Conservation (phyloP, 2,329 filamentous ascomycete species). For the Escovopsis sp. region DNA sequence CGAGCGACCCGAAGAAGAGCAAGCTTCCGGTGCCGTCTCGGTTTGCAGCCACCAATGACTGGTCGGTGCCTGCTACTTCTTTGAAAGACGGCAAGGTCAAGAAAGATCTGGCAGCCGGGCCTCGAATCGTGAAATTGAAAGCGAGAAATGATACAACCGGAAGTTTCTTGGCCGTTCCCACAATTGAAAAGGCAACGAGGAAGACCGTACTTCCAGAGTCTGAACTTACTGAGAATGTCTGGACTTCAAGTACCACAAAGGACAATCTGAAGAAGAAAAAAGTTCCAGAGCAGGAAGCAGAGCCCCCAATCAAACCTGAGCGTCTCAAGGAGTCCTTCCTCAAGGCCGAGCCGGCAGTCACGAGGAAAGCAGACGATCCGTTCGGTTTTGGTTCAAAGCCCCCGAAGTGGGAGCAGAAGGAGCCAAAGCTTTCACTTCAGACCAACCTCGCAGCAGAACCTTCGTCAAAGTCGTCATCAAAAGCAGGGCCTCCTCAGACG, state of each 20-base stretch:
- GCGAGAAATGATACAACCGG: constrained; percentile 19
- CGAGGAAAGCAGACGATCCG: constrained; percentile 8
- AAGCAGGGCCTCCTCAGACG: neutral
- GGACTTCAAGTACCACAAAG: neutral
- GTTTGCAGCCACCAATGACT: constrained; percentile 9
- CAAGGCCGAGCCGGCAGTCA: constrained; percentile 12
- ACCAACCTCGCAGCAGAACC: constrained; percentile 7
- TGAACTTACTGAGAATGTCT: constrained; percentile 3
- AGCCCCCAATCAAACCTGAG: constrained; percentile 6
- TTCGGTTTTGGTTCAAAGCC: constrained; percentile 11
- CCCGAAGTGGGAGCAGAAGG: constrained; percentile 17
- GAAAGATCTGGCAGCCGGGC: constrained; percentile 10
- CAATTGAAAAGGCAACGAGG: constrained; percentile 18
- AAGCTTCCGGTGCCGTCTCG: constrained; percentile 16
- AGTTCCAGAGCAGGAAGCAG: constrained; percentile 8
- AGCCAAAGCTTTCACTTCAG: constrained; percentile 8
- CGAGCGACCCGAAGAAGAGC: constrained; percentile 25
- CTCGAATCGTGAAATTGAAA: constrained; percentile 7
- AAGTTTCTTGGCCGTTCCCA: constrained; percentile 13
- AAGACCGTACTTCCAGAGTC: constrained; percentile 1
- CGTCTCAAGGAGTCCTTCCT: constrained; percentile 9
- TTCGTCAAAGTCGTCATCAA: constrained; percentile 7
- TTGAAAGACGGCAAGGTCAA: constrained; percentile 27
- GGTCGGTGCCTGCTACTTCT: constrained; percentile 8
- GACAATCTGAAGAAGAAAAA: constrained; percentile 15